These are phyloP conservation scores for Boletus sensibilis DNA, from an alignment of 768 basidiomycete genomes.

Conservation along the genomic window DNA sequence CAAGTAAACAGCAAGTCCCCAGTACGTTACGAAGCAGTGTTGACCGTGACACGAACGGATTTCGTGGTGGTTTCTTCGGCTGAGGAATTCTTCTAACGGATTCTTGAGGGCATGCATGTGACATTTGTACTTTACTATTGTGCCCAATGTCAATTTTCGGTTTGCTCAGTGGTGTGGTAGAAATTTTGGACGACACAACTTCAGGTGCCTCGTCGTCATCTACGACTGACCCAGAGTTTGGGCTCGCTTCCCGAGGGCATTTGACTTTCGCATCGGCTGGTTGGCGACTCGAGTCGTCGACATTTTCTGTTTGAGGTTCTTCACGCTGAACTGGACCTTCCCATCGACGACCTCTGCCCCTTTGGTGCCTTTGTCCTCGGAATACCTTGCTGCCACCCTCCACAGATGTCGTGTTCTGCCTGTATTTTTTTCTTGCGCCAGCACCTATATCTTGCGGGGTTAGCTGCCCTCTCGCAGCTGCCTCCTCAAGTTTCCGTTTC, in stretches of 20 bases:
- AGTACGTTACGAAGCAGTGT: slow-evolving; percentile 79
- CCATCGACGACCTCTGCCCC: slow-evolving; percentile 35
- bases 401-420: slow-evolving; percentile 23
- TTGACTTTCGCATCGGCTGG: neutral
- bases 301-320: neutral
- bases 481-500: slow-evolving; percentile 75
- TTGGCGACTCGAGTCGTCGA: neutral
- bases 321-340: slow-evolving; percentile 4
- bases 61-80: slow-evolving; percentile 52
- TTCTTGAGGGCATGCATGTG: slow-evolving; percentile 4
- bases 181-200: slow-evolving; percentile 52
- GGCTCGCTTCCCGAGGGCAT: slow-evolving; percentile 3
- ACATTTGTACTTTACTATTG: slow-evolving; percentile 5
- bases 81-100: slow-evolving; percentile 32
- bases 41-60: slow-evolving; percentile 66
- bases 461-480: slow-evolving; percentile 76
- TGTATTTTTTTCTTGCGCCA: slow-evolving; percentile 43
- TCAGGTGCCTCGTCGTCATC: slow-evolving; percentile 55
- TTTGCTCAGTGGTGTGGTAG: slow-evolving; percentile 4
- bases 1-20: neutral
- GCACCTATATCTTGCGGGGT: slow-evolving; percentile 45
- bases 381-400: slow-evolving; percentile 4
- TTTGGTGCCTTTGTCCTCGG: slow-evolving; percentile 14
- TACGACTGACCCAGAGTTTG: slow-evolving; percentile 27
- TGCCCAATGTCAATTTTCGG: slow-evolving; percentile 9